These are phyloP conservation scores for Cystobasidium onofrii DNA, from an alignment of 768 basidiomycete genomes.

Conservation along the genomic window DNA sequence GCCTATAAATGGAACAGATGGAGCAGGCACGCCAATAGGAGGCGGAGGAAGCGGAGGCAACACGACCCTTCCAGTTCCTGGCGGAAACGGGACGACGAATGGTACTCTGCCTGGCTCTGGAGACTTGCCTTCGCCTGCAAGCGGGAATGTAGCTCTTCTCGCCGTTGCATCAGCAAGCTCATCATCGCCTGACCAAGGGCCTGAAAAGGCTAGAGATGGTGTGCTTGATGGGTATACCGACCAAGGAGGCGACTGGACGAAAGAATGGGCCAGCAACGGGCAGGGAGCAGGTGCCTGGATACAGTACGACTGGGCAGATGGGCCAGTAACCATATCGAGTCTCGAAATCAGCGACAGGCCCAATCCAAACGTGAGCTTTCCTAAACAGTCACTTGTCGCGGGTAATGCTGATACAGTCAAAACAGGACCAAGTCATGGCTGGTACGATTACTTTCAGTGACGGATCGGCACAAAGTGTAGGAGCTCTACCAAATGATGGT, in stretches of 20 bases:
- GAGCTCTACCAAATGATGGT: conserved; percentile 36
- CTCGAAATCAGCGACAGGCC: not conserved
- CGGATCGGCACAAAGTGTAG: conserved; percentile 27
- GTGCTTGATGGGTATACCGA: conserved; percentile 32
- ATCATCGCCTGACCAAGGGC: conserved; percentile 5
- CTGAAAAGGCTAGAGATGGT: conserved; percentile 32
- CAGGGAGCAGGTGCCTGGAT: conserved; percentile 13
- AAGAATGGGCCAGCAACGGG: conserved; percentile 11
- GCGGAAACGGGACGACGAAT: too few species aligned
- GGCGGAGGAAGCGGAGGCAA: not conserved
- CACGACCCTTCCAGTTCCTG: not conserved
- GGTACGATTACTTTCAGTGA: conserved; percentile 34
- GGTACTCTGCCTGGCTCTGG: not conserved
- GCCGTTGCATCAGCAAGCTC: conserved; percentile 31
- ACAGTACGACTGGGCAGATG: not conserved
- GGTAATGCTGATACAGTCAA: not conserved
- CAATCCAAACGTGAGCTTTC: not conserved
- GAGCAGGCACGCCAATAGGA: not conserved
- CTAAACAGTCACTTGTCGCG: conserved; percentile 14
- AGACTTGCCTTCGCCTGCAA: not conserved
- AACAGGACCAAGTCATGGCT: not conserved
- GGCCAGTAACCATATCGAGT: not conserved
- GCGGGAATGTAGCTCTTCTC: conserved; percentile 29
- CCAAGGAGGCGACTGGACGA: not conserved
- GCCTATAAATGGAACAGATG: not conserved